These are phyloP conservation scores for Candida stauntonica DNA, from an alignment of 805 yeast genomes.

Conservation along the genomic window DNA sequence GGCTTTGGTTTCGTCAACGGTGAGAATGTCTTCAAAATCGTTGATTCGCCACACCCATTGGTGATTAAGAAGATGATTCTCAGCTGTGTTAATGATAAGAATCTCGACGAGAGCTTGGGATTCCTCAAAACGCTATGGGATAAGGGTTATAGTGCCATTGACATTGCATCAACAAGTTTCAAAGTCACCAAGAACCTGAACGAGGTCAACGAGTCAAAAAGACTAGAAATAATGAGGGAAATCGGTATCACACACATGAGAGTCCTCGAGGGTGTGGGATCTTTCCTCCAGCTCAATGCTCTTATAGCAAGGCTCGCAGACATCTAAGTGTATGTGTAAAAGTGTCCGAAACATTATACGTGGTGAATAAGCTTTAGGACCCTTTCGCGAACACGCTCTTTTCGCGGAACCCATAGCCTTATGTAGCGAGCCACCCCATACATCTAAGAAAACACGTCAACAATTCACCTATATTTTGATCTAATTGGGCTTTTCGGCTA, in stretches of 20 bases:
- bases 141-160: slow-evolving; percentile 91
- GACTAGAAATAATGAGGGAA: slow-evolving; percentile 76
- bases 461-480: too few species aligned
- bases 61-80: slow-evolving; percentile 70
- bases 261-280: slow-evolving; percentile 86
- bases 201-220: slow-evolving; percentile 58
- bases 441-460: too few species aligned
- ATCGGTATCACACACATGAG: slow-evolving; percentile 92
- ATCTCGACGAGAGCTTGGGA: slow-evolving; percentile 62
- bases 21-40: slow-evolving; percentile 90
- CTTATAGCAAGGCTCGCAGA: slow-evolving; percentile 54
- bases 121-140: slow-evolving; percentile 71
- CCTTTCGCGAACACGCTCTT: too few species aligned
- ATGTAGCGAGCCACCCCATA: too few species aligned
- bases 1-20: slow-evolving; percentile 92
- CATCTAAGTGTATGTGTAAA: neutral
- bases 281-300: slow-evolving; percentile 82
- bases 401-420: too few species aligned
- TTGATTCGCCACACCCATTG: slow-evolving; percentile 94
- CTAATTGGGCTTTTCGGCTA: too few species aligned
- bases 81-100: slow-evolving; percentile 33
- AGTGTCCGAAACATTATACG: too few species aligned
- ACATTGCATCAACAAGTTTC: slow-evolving; percentile 86
- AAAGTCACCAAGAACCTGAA: slow-evolving; percentile 77
- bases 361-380: too few species aligned